Percentiles rank a stretch among this genome's conserved stretches.
These are phyloP conservation scores for Chrysoporthe deuterocubensis DNA, from an alignment of 2,329 filamentous ascomycete genomes.

Conservation along the genomic window DNA sequence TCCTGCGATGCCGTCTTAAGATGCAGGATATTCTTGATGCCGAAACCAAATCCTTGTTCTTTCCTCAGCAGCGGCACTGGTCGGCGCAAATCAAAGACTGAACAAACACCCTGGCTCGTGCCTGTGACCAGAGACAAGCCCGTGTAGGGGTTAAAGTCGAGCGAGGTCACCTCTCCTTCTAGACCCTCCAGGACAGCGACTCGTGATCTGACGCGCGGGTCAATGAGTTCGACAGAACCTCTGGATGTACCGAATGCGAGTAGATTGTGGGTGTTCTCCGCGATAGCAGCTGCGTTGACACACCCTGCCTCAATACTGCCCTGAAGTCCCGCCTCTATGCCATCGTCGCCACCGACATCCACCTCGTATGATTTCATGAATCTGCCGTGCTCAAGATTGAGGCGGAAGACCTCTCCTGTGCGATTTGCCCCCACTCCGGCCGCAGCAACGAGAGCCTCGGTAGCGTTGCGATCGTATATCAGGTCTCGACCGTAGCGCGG, in stretches of 20 bases:
- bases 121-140: conserved; percentile 86
- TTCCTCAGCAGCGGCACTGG: conserved; percentile 85
- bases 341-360: conserved; percentile 85
- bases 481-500: conserved; percentile 92
- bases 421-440: conserved; percentile 87
- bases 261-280: conserved; percentile 86
- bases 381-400: conserved; percentile 88
- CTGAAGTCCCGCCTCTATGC: conserved; percentile 74
- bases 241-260: conserved; percentile 91
- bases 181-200: conserved; percentile 75
- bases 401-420: conserved; percentile 86
- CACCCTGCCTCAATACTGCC: conserved; percentile 84
- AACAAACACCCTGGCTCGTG: conserved; percentile 83
- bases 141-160: conserved; percentile 77
- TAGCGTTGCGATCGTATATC: conserved; percentile 78
- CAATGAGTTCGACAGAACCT: conserved; percentile 98
- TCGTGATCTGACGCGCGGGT: conserved; percentile 79
- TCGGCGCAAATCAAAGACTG: conserved; percentile 90
- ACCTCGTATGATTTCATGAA: conserved; percentile 95
- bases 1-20: conserved; percentile 74
- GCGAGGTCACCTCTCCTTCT: conserved; percentile 78
- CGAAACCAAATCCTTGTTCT: conserved; percentile 93
- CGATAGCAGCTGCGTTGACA: conserved; percentile 85
- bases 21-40: conserved; percentile 82
- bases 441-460: conserved; percentile 84